Evolutionary conservation across 768 basidiomycete genomes (phyloP), one percentile per base, ranked within the genome.

Genomic region (Daedaleopsis nitida): DNA sequence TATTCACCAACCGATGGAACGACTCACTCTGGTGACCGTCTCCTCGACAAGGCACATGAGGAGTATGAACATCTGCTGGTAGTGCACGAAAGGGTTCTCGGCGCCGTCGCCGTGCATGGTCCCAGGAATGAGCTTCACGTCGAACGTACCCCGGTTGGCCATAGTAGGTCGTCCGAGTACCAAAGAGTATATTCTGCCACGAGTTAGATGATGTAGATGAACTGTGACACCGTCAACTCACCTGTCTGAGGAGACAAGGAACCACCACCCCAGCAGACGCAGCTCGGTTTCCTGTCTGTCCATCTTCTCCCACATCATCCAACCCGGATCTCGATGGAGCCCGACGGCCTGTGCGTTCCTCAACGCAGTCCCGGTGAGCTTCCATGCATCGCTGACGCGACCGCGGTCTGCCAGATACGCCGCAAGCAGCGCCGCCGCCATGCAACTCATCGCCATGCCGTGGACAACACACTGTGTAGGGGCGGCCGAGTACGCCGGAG

Each of bases 331-430:
- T 0, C 71, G 69, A 52, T 73, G 70, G 44, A 73, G 54, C 16
- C 72, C 72, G 9, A 66, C 57, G 1, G 69, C 69, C 51, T 72
- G 72, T 1, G 69, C 70, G 44, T 57, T 64, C 14, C 72, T 64
- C 39, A 70, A 34, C 2, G 65, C 62, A 5, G 39, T 52, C 5
- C 72, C 72, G 3, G 63, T 57, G 2, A 73, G 56, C 55, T 73
- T 73, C 70, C 70, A 73, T 5, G 72, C 68, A 42, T 71, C 83
- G 62, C 81, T 83, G 21, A 80, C 74, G 39, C 77, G 76, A 10
- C 83, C 82, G 27, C 77, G 70, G 55, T 80, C 78, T 0, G 79
- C 74, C 17, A 83, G 76, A 63, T 80, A 82, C 55, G 74, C 74
- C 32, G 76, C 77, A 23, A 82, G 73, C 35, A 83, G 66, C 2